phyloP scores from a whole-genome alignment of 2,329 filamentous ascomycete genomes.

The Aspergillus sp. region DNA sequence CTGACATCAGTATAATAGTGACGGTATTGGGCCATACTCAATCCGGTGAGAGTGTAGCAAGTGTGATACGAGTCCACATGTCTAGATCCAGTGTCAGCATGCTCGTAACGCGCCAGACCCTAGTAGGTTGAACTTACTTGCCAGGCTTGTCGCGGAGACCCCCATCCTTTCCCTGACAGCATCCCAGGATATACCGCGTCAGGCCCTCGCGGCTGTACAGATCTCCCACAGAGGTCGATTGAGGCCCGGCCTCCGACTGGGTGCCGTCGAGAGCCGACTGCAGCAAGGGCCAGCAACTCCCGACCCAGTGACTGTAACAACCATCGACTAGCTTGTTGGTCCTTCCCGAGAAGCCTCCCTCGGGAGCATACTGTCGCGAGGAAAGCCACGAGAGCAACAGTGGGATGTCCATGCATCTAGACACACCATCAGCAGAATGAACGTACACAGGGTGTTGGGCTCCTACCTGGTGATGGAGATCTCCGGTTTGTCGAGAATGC shows the following conservation, averaged over 20 bases:
- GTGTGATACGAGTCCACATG: slow-evolving; percentile 87
- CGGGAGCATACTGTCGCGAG: slow-evolving; percentile 82
- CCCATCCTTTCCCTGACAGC: slow-evolving; percentile 76
- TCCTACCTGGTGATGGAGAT: slow-evolving; percentile 69
- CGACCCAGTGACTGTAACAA: slow-evolving; percentile 98
- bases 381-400: slow-evolving; percentile 84
- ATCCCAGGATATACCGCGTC: slow-evolving; percentile 83
- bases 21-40: slow-evolving; percentile 76
- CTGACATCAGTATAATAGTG: slow-evolving; percentile 47
- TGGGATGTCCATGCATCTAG: slow-evolving; percentile 69
- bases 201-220: slow-evolving; percentile 81
- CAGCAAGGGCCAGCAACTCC: slow-evolving; percentile 88
- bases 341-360: slow-evolving; percentile 88
- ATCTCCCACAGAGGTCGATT: slow-evolving; percentile 27
- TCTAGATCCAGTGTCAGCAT: slow-evolving; percentile 44
- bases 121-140: slow-evolving; percentile 59
- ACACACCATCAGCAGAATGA: slow-evolving; percentile 5
- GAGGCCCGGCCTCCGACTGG: slow-evolving; percentile 25
- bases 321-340: slow-evolving; percentile 98
- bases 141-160: slow-evolving; percentile 92
- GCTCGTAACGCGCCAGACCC: background rate
- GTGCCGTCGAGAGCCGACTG: slow-evolving; percentile 70
- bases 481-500: slow-evolving; percentile 78
- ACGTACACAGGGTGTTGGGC: slow-evolving; percentile 6
- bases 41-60: slow-evolving; percentile 83